These are phyloP conservation scores for Suhomyces taliae DNA, from an alignment of 1,139 yeast species.

Conservation along the genomic window DNA sequence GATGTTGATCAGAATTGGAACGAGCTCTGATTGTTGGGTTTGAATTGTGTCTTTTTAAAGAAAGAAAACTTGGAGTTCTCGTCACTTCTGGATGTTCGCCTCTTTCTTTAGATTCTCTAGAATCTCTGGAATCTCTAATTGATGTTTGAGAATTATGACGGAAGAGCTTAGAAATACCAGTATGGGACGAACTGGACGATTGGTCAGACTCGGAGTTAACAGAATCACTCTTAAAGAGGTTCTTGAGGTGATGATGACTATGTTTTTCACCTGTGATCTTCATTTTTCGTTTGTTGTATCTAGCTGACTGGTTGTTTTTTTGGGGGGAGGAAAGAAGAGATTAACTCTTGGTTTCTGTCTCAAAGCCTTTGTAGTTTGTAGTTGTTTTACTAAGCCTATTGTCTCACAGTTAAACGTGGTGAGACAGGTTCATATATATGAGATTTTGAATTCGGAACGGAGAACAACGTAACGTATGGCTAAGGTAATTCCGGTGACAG, in stretches of 20 bases:
- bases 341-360: no score
- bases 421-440: no score
- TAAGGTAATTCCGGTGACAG: no score
- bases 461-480: no score
- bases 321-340: background rate
- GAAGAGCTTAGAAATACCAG: constrained; percentile 30
- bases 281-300: background rate
- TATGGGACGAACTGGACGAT: background rate
- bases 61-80: constrained; percentile 28
- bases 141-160: constrained; percentile 1
- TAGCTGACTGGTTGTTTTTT: background rate
- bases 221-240: constrained; percentile 20
- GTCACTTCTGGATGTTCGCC: constrained; percentile 9
- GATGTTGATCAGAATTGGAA: constrained; percentile 8
- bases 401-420: no score
- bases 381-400: no score
- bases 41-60: constrained; percentile 31
- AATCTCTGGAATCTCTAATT: background rate
- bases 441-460: no score
- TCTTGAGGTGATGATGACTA: constrained; percentile 10
- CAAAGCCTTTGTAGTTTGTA: no score
- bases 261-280: constrained; percentile 3
- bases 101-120: background rate
- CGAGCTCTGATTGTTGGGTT: constrained; percentile 10
- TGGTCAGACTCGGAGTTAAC: constrained; percentile 8